Percentiles rank a stretch among this genome's conserved stretches.
Conservation (phyloP, 2,329 filamentous ascomycete species). For the Byssochlamys sp. region DNA sequence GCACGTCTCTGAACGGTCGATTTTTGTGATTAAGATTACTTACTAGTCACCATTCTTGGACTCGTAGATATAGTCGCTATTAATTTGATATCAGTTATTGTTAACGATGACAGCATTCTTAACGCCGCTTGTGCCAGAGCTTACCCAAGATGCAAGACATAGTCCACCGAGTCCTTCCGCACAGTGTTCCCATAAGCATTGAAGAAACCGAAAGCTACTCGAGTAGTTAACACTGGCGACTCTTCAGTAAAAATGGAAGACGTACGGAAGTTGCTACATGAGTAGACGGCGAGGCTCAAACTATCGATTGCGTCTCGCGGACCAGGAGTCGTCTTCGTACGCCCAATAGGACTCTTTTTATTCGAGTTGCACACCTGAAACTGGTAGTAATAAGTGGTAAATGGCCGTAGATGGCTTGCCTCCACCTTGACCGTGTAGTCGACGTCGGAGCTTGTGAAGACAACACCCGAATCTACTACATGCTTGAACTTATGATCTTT, state of each 20-base stretch:
- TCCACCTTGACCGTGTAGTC: constrained; percentile 69
- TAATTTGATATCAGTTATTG: background rate
- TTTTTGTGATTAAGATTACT: constrained; percentile 5
- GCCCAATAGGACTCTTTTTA: constrained; percentile 52
- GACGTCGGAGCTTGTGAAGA: constrained; percentile 62
- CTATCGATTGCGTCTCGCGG: constrained; percentile 46
- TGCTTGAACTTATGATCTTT: constrained; percentile 38
- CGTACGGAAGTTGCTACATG: constrained; percentile 58
- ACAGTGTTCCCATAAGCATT: constrained; percentile 52
- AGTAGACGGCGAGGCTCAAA: constrained; percentile 59
- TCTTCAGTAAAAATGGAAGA: constrained; percentile 2
- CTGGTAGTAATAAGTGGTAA: constrained; percentile 57
- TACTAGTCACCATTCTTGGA: constrained; percentile 34
- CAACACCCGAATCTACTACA: constrained; percentile 48
- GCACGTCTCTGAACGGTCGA: background rate
- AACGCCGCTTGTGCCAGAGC: background rate
- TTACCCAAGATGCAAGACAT: constrained; percentile 44
- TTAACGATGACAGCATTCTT: background rate
- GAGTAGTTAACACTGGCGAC: constrained; percentile 2
- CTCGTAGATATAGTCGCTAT: constrained; percentile 59
- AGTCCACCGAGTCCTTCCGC: constrained; percentile 52
- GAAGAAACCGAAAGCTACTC: constrained; percentile 46
- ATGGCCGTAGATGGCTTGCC: constrained; percentile 52
- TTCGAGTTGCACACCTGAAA: constrained; percentile 59
- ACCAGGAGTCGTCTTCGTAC: constrained; percentile 60